Evolutionary conservation across 129 eudicot genomes (phyloP).

Genomic region (Deinandra increscens): DNA sequence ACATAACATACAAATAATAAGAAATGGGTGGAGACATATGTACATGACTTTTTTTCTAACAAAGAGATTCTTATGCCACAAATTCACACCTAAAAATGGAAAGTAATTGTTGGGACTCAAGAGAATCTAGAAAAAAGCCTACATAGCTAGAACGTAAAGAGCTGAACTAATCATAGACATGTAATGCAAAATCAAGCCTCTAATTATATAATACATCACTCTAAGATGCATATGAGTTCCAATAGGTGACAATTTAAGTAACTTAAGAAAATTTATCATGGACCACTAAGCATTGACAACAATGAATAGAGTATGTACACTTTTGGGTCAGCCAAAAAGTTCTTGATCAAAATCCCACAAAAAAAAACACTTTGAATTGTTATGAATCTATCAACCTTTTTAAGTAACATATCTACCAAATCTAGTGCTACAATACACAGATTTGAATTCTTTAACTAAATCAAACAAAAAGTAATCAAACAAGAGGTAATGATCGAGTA

Average conservation of each 20-base stretch:
- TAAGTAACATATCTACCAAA: background rate
- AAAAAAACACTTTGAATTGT: background rate
- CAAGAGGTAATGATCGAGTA: conserved; percentile 12
- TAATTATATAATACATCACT: background rate
- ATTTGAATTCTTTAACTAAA: background rate
- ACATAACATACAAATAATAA: too few species aligned
- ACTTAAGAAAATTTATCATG: background rate
- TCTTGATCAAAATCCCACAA: background rate
- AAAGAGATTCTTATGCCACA: too few species aligned
- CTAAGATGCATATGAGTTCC: background rate
- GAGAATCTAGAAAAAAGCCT: background rate
- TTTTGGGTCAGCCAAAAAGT: background rate
- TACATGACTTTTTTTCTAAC: too few species aligned
- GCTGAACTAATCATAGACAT: background rate
- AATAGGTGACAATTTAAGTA: background rate
- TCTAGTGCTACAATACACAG: background rate
- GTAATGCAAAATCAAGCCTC: background rate
- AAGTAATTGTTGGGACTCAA: background rate
- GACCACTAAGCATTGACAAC: background rate
- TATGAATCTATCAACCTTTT: background rate
- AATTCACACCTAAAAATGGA: background rate
- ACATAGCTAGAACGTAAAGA: background rate
- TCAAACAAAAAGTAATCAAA: background rate
- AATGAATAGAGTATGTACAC: background rate
- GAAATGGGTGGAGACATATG: too few species aligned